phyloP scores from a whole-genome alignment of 129 eudicot species.

The Erigeron canadensis region DNA sequence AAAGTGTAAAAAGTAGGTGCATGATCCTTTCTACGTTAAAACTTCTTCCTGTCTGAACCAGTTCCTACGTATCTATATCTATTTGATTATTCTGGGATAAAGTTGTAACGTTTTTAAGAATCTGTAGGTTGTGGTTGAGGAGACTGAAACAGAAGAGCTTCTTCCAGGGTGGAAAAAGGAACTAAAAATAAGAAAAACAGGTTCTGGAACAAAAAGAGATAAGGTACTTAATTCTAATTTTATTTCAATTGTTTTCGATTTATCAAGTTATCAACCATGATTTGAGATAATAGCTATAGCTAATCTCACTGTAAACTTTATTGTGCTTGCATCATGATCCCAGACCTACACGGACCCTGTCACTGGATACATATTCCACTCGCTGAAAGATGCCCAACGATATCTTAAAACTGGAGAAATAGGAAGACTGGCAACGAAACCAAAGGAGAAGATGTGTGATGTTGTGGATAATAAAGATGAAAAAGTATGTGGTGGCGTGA shows the following conservation, averaged over 20 bases:
- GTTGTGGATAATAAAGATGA: conserved; percentile 22
- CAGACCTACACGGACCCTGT: conserved; percentile 86
- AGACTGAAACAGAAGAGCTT: conserved; percentile 50
- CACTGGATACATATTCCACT: conserved; percentile 68
- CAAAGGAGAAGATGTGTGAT: conserved; percentile 26
- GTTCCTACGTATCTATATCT: background rate
- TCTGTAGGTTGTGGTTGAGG: conserved; percentile 46
- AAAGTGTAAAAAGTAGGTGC: background rate
- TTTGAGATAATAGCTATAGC: background rate
- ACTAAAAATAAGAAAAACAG: conserved; percentile 39
- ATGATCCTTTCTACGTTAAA: background rate
- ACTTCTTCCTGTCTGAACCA: background rate
- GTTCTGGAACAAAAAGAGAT: conserved; percentile 41
- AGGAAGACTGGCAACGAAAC: conserved; percentile 45
- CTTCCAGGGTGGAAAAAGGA: conserved; percentile 74
- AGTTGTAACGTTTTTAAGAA: conserved; percentile 24
- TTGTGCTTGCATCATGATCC: conserved; percentile 13
- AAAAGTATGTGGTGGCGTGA: conserved; percentile 27
- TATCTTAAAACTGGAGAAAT: conserved; percentile 64
- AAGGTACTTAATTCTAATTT: conserved; percentile 41
- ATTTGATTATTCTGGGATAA: conserved; percentile 16
- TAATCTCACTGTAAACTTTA: background rate
- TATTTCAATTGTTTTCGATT: background rate
- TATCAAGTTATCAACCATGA: background rate
- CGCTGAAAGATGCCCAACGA: conserved; percentile 58